Percentiles rank a stretch among this genome's conserved stretches.
Conservation (phyloP, 345 rosid species). For the Acer saccharum region DNA sequence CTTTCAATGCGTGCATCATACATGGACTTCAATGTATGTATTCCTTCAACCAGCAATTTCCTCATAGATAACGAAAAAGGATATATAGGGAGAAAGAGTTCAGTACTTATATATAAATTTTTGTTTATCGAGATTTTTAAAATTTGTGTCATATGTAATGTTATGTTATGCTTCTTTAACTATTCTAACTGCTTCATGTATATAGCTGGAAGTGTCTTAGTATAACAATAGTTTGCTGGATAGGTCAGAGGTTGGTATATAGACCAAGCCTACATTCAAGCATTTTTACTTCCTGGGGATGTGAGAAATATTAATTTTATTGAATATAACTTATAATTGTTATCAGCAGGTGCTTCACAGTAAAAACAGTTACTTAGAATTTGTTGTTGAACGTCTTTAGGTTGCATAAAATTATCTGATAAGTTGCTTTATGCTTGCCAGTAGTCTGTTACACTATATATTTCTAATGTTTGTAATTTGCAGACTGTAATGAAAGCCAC, state of each 20-base stretch:
- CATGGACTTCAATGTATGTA: constrained; percentile 94
- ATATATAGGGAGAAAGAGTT: not conserved
- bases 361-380: no score
- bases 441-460: not conserved
- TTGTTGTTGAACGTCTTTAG: no score
- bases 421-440: not conserved
- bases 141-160: not conserved
- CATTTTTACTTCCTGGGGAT: not conserved
- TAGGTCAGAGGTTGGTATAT: not conserved
- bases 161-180: not conserved
- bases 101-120: not conserved
- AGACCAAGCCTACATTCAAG: not conserved
- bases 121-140: not conserved
- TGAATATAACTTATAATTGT: no score
- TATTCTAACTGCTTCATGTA: not conserved
- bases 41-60: constrained; percentile 16
- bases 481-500: constrained; percentile 88
- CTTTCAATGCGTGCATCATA: constrained; percentile 93
- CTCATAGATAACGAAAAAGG: not conserved
- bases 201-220: not conserved
- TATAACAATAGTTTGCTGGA: not conserved
- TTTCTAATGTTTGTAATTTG: constrained; percentile 7
- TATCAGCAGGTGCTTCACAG: not conserved
- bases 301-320: not conserved
- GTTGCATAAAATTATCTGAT: not conserved